Evolutionary conservation across 1,284 basidiomycete genomes (phyloP).

Genomic region (Peniophora sp.): DNA sequence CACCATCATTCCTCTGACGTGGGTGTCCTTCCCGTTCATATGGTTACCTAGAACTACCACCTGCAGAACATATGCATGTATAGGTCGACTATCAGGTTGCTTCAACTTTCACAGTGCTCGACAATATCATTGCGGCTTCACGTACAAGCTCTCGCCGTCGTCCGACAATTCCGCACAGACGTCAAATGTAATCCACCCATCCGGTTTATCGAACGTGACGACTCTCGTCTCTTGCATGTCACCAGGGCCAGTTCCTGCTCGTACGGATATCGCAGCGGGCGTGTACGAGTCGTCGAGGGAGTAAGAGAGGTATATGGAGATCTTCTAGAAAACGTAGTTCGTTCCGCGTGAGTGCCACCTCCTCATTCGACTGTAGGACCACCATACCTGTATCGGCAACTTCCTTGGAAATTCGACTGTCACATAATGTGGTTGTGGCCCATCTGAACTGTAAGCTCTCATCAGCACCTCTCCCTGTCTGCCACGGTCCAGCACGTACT

Average conservation of each 20-base stretch:
- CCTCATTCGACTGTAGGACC: too few species aligned
- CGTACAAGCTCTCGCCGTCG: constrained; percentile 67
- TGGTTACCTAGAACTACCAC: constrained; percentile 91
- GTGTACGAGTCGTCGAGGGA: constrained; percentile 95
- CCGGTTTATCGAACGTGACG: constrained; percentile 81
- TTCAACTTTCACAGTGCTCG: constrained; percentile 1
- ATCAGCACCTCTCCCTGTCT: background rate
- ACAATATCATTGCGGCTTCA: constrained; percentile 8
- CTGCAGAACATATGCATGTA: constrained; percentile 87
- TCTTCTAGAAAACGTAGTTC: constrained; percentile 11
- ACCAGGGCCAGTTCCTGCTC: constrained; percentile 86
- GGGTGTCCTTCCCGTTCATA: constrained; percentile 98
- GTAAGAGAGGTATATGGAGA: constrained; percentile 85
- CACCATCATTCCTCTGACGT: constrained; percentile 84
- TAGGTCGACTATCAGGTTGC: constrained; percentile 56
- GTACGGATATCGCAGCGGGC: constrained; percentile 82
- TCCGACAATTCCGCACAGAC: constrained; percentile 74
- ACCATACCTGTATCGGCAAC: constrained; percentile 75
- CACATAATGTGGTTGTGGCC: constrained; percentile 94
- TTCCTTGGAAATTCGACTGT: constrained; percentile 91
- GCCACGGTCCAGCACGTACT: constrained; percentile 51
- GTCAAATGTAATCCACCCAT: constrained; percentile 93
- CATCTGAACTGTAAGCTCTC: constrained; percentile 70
- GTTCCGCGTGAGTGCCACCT: too few species aligned
- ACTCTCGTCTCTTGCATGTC: constrained; percentile 91